Base-by-base conservation (phyloP, 2,329 filamentous ascomycete species). In the Alternaria sp. region DNA sequence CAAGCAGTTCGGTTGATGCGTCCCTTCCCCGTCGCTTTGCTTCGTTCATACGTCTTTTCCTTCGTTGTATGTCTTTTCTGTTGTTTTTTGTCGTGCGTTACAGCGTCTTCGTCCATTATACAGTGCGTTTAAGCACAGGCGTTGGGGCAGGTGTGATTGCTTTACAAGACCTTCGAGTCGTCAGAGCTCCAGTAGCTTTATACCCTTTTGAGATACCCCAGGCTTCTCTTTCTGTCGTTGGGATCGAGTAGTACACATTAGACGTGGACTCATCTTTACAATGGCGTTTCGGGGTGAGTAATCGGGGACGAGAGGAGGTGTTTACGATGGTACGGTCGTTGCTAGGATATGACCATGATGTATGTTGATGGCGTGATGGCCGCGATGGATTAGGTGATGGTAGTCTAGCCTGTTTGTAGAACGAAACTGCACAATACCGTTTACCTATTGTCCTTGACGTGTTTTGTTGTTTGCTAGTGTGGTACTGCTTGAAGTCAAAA, bases 1-100 rank as follows among this genome's bases (percentile, higher is more conserved):
- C 67, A 79, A 79, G 67, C 78, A 81, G 47, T 80, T 78, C 54
- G 78, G 79, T 54, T 75, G 68, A 70, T 49, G 43, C 18, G 4
- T 12, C 33, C 37, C n/a, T 56, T n/a, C n/a, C 41, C 14, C 49
- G 5, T 58, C 25, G 51, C 30, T 60, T 60, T 33, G 26, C 46
- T 56, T 14, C 33, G 43, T 56, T 18, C 14, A 67, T 63, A 65
- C 60, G 60, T 70, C 53, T 55, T 71, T 71, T 63, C 65, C 63
- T 67, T 54, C 50, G 44, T 58, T 72, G 66, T 67, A 70, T 71
- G 53, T 63, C 58, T 62, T 67, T 66, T 45, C 55, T 46, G 54
- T 59, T 25, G 61, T 61, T 47, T 63, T 37, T 50, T 62, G 60
- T 63, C 60, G 26, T 63, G 60, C 60, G 56, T 63, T 63, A 50